Percentiles rank a stretch among this genome's conserved stretches.
Conservation (phyloP, 768 basidiomycete species). For the Leucosporidium creatinivorum region DNA sequence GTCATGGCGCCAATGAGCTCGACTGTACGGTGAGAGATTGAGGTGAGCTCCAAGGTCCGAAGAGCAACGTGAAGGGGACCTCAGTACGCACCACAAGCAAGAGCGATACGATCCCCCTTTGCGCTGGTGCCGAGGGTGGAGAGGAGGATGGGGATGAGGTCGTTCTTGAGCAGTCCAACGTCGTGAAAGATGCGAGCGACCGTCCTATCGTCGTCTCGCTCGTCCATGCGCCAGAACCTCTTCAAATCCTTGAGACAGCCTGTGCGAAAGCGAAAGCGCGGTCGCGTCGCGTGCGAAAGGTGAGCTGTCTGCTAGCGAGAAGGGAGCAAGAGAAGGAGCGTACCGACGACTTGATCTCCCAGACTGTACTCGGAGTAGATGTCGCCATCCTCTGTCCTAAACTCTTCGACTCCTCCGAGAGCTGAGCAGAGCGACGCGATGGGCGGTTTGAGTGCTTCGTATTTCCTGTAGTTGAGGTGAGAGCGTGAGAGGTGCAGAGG, state of each 20-base stretch:
- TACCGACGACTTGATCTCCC: constrained; percentile 34
- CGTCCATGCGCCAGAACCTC: constrained; percentile 91
- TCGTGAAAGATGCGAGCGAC: constrained; percentile 89
- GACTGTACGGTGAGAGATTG: constrained; percentile 37
- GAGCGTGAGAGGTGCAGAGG: too few relatives aligned
- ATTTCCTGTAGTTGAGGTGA: constrained; percentile 15
- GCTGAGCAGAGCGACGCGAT: constrained; percentile 32
- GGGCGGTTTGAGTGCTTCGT: constrained; percentile 26
- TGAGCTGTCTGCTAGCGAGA: neutral
- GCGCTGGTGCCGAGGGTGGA: constrained; percentile 68
- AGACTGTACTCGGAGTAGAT: constrained; percentile 28
- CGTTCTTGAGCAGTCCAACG: constrained; percentile 74
- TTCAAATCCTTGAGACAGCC: constrained; percentile 91
- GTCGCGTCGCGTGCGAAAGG: neutral
- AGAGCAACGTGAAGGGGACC: neutral
- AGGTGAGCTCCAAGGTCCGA: neutral
- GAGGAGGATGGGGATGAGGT: constrained; percentile 76
- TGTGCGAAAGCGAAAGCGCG: neutral
- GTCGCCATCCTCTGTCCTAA: constrained; percentile 24
- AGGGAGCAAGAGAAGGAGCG: neutral
- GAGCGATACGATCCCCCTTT: constrained; percentile 54
- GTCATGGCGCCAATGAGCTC: constrained; percentile 96
- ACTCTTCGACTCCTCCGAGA: constrained; percentile 33
- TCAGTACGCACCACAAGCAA: constrained; percentile 58
- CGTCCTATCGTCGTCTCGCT: constrained; percentile 91